These are phyloP conservation scores for Hamamelis virginiana DNA, from an alignment of 164 flowering plant species.

Conservation along the genomic window DNA sequence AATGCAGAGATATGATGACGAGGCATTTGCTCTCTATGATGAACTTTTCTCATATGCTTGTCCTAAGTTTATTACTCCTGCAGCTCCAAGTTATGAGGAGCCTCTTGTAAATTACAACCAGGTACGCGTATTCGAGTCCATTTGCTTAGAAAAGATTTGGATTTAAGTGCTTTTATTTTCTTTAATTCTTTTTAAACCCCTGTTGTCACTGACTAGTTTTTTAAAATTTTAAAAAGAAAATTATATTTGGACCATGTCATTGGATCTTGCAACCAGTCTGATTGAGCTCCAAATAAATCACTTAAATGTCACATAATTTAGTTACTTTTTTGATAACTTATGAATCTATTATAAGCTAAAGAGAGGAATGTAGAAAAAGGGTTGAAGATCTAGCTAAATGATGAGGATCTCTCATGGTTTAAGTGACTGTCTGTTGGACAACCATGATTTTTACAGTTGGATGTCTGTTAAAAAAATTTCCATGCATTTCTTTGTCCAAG, in stretches of 20 bases:
- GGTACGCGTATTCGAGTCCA: constrained; percentile 35
- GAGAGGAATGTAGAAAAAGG: no score
- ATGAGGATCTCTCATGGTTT: no score
- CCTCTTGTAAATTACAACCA: constrained; percentile 98
- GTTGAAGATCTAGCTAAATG: no score
- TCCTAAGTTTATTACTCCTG: constrained; percentile 96
- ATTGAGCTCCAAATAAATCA: background rate
- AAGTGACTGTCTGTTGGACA: no score
- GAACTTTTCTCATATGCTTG: constrained; percentile 99
- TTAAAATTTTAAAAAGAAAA: background rate
- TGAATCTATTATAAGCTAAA: no score
- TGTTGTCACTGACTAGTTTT: no score
- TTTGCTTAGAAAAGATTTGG: background rate
- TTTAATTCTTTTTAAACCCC: no score
- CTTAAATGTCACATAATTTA: background rate
- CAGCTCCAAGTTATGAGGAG: constrained; percentile 84
- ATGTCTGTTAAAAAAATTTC: background rate
- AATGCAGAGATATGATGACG: constrained; percentile 95
- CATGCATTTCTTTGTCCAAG: no score
- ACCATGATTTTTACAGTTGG: background rate
- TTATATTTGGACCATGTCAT: background rate
- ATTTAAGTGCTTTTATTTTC: no score
- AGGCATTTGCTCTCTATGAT: constrained; percentile 88
- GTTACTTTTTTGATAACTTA: no score
- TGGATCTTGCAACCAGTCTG: background rate